Evolutionary conservation across 1,284 basidiomycete species (phyloP).

Genomic region (Pseudozyma hubeiensis): DNA sequence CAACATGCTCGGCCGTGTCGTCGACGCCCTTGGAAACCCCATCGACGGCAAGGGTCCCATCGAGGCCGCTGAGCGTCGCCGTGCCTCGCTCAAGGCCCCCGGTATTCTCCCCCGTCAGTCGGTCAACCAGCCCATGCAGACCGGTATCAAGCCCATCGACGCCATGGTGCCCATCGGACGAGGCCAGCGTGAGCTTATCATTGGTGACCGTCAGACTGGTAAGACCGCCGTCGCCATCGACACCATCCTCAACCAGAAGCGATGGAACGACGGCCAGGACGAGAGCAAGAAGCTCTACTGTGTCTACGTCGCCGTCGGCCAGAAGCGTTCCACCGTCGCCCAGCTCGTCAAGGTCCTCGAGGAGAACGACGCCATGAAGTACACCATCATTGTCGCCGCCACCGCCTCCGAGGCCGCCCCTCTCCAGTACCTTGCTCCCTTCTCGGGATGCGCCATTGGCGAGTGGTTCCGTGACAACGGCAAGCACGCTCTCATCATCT

Average conservation of each 20-base stretch:
- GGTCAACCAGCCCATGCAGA: constrained; percentile 99
- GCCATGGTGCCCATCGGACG: constrained; percentile 99
- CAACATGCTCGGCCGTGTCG: constrained; percentile 94
- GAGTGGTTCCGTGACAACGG: constrained; percentile 99
- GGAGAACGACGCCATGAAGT: constrained; percentile 99
- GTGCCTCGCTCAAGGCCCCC: constrained; percentile 97
- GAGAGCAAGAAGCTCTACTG: constrained; percentile 99
- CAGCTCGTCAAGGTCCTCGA: constrained; percentile 99
- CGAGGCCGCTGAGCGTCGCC: constrained; percentile 88
- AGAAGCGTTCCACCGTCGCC: constrained; percentile 99
- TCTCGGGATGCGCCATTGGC: constrained; percentile 99
- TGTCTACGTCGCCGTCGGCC: constrained; percentile 98
- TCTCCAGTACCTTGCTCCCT: constrained; percentile 97
- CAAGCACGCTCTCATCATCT: constrained; percentile 95
- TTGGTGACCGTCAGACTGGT: constrained; percentile 99
- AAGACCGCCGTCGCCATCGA: constrained; percentile 99
- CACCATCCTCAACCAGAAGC: constrained; percentile 99
- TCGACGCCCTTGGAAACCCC: constrained; percentile 98
- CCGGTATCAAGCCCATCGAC: constrained; percentile 99
- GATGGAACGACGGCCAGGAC: constrained; percentile 97
- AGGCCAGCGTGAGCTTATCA: constrained; percentile 99
- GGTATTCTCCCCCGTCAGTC: constrained; percentile 99
- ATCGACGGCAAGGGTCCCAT: constrained; percentile 99
- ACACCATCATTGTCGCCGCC: constrained; percentile 97
- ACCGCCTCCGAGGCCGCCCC: constrained; percentile 99